Conservation (phyloP, 1,139 yeast species). For the Suhomyces maxii region DNA sequence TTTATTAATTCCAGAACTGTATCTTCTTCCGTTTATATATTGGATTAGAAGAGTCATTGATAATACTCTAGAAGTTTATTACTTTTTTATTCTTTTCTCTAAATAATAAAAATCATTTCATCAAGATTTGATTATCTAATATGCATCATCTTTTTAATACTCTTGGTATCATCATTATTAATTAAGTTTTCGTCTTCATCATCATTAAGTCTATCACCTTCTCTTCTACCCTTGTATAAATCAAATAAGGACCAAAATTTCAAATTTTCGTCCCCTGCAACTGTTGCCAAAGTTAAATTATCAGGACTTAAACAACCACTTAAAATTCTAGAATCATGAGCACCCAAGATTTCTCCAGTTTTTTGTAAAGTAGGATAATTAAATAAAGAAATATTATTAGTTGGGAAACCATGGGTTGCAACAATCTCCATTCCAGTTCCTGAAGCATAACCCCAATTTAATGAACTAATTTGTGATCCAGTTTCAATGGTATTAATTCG, state of each 20-base stretch:
- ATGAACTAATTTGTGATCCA: slow-evolving; percentile 89
- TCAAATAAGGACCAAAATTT: slow-evolving; percentile 95
- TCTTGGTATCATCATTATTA: slow-evolving; percentile 14
- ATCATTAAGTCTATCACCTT: slow-evolving; percentile 18
- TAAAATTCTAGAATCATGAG: slow-evolving; percentile 89
- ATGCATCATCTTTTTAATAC: slow-evolving; percentile 21
- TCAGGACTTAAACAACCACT: slow-evolving; percentile 88
- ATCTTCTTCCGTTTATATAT: too few species aligned
- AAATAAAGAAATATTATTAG: slow-evolving; percentile 80
- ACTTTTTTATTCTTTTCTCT: too few species aligned
- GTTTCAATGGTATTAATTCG: slow-evolving; percentile 85
- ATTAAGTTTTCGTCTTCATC: slow-evolving; percentile 20
- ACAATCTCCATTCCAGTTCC: slow-evolving; percentile 82
- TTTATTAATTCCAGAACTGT: too few species aligned
- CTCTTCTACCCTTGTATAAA: slow-evolving; percentile 36
- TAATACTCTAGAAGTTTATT: too few species aligned
- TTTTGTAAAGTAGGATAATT: slow-evolving; percentile 84
- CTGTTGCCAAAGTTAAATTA: slow-evolving; percentile 85
- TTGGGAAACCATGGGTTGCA: slow-evolving; percentile 93
- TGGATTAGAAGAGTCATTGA: too few species aligned
- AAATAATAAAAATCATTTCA: too few species aligned
- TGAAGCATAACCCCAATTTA: slow-evolving; percentile 82
- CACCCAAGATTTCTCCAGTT: slow-evolving; percentile 82
- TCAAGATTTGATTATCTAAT: slow-evolving; percentile 11
- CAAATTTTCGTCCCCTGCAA: slow-evolving; percentile 94